These are phyloP conservation scores for Diaporthe sp. DNA, from an alignment of 2,329 filamentous ascomycete species.

Conservation along the genomic window DNA sequence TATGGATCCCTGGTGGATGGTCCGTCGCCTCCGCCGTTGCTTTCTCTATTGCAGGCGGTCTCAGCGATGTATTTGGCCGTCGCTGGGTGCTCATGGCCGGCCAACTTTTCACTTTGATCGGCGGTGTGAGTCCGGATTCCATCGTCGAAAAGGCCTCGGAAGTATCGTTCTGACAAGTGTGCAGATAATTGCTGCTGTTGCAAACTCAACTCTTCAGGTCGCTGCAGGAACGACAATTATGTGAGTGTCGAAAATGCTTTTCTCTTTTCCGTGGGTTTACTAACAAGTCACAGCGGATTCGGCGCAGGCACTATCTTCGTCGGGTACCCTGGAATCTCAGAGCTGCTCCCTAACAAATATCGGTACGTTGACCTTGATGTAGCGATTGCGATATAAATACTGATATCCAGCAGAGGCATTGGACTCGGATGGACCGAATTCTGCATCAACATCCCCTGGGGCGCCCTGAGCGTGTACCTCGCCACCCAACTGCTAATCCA, in stretches of 20 bases:
- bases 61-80: slow-evolving; percentile 38
- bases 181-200: slow-evolving; percentile 41
- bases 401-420: slow-evolving; percentile 33
- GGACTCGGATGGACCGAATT: slow-evolving; percentile 45
- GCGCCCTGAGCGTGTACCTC: slow-evolving; percentile 41
- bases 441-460: slow-evolving; percentile 43
- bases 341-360: slow-evolving; percentile 49
- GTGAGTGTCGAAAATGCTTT: not conserved
- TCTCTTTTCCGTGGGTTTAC: not conserved
- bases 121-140: slow-evolving; percentile 17
- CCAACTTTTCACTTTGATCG: slow-evolving; percentile 35
- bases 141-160: too few relatives aligned
- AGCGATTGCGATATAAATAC: not conserved
- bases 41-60: slow-evolving; percentile 36
- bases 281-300: slow-evolving; percentile 38
- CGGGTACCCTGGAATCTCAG: slow-evolving; percentile 45
- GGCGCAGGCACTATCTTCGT: slow-evolving; percentile 47
- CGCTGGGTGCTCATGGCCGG: slow-evolving; percentile 36
- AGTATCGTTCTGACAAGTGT: not conserved
- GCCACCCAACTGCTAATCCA: slow-evolving; percentile 42
- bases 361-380: slow-evolving; percentile 33
- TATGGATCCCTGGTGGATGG: slow-evolving; percentile 40
- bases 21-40: slow-evolving; percentile 36
- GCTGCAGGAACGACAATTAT: slow-evolving; percentile 45
- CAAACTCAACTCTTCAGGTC: slow-evolving; percentile 39